These are phyloP conservation scores for Mortierella sp. DNA, from an alignment of 371 early-diverging fungal genomes.

Conservation along the genomic window DNA sequence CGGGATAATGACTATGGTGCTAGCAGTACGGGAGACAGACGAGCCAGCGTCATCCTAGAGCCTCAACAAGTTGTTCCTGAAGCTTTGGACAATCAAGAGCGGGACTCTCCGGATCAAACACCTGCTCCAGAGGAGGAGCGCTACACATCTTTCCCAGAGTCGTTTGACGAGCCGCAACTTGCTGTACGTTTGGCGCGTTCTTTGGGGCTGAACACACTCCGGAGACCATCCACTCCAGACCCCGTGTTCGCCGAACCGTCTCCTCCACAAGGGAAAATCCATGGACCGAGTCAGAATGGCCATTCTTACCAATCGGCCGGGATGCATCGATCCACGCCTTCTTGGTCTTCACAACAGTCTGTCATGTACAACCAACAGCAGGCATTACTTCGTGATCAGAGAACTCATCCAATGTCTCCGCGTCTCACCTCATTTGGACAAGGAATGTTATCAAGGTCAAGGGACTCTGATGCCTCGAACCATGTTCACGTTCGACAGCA, in stretches of 20 bases:
- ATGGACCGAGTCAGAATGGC: neutral
- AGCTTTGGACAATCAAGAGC: neutral
- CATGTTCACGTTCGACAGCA: constrained; percentile 3
- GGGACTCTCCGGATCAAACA: neutral
- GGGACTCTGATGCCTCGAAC: neutral
- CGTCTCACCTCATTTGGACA: constrained; percentile 17
- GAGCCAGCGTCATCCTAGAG: neutral
- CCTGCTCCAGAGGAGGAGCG: constrained; percentile 8
- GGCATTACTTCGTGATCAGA: neutral
- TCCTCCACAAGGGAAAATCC: constrained; percentile 5
- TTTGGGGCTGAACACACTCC: constrained; percentile 32
- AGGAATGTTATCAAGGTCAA: constrained; percentile 12
- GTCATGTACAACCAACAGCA: constrained; percentile 26
- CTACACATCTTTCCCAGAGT: constrained; percentile 41
- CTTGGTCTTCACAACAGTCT: constrained; percentile 52
- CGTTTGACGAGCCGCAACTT: constrained; percentile 37
- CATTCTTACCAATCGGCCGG: neutral
- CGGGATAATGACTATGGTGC: constrained; percentile 3
- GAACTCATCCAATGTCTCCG: neutral
- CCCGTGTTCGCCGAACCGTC: neutral
- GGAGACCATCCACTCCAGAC: constrained; percentile 1
- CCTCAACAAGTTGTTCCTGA: neutral
- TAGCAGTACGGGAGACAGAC: neutral
- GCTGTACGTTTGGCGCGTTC: constrained; percentile 35
- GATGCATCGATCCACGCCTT: constrained; percentile 24